Evolutionary conservation across 805 yeast species (phyloP), one percentile per base, ranked within the genome.

Genomic region (Saccharomycopsis vini): DNA sequence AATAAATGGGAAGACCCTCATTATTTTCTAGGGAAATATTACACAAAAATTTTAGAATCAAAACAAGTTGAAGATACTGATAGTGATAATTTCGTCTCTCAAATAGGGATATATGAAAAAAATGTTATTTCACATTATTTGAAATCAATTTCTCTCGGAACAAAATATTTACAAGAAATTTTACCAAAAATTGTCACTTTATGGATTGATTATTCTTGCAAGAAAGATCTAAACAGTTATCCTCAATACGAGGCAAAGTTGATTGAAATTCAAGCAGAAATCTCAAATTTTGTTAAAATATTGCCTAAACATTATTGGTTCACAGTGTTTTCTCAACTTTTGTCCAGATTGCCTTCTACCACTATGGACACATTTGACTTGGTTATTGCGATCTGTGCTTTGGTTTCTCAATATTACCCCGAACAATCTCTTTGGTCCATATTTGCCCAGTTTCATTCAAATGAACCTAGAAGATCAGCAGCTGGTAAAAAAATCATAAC

Each of bases 111-210:
- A 6, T 66, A 73, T 48, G 84, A 82, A 50, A 66, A 63, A 19
- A 68, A 68, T 16, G 73, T 81, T 30, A 73, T 84, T 6, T 57
- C 68, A 6, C 65, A 71, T 33, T 83, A 81, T 54, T 62, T 77
- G 26, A 68, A 72, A 26, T 75, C 90, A 0, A 68, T 85, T 21
- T 68, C 71, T 7, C 66, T 69, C 33, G 87, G 92, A 1, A 69
- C 79, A 2, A 70, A 74, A 30, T 81, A 77, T 55, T 72, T 85
- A 2, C 78, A 78, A 56, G 97, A 92, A 61, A 81, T 90, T 0
- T 63, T 92, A 18, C 97, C 98, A 0, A 88, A 87, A 54, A 73
- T 86, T n/a, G 72, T 89, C 4, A 87, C 95, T 0, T 71, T 85
- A 6, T 92, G 98, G 98, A 65, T 92, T 20, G 95, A 89, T 53